These are phyloP conservation scores for Geosiphon pyriformis DNA, from an alignment of 192 early-diverging fungal species.

Conservation along the genomic window DNA sequence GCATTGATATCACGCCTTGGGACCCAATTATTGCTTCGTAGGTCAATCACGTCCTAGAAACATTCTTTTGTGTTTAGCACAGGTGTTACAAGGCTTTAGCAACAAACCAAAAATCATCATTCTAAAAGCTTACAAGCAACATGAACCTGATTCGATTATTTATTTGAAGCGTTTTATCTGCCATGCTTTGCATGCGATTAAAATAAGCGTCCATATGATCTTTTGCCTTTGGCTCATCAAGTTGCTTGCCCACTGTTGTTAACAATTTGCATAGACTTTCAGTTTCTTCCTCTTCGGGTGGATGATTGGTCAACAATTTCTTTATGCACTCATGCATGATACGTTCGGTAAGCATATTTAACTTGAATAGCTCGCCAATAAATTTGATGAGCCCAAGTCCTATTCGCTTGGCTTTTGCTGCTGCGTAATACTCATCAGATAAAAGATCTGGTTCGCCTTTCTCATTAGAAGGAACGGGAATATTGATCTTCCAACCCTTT, in stretches of 20 bases:
- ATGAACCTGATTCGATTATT: constrained; percentile 90
- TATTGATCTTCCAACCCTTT: constrained; percentile 77
- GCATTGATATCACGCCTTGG: constrained; percentile 56
- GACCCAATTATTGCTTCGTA: constrained; percentile 76
- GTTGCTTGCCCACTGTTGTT: constrained; percentile 76
- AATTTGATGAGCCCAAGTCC: constrained; percentile 90
- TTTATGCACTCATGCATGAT: constrained; percentile 93
- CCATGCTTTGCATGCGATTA: constrained; percentile 71
- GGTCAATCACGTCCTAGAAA: constrained; percentile 72
- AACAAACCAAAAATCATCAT: no score
- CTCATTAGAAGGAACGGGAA: constrained; percentile 53
- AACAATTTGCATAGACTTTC: constrained; percentile 92
- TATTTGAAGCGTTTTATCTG: constrained; percentile 59
- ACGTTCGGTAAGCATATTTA: constrained; percentile 83
- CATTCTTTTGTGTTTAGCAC: no score
- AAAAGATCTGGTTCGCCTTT: constrained; percentile 61
- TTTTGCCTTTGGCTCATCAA: constrained; percentile 65
- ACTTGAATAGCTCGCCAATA: constrained; percentile 94
- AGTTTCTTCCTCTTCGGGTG: constrained; percentile 87
- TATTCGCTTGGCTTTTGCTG: constrained; percentile 88
- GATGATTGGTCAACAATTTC: constrained; percentile 65
- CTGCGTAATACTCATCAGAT: constrained; percentile 77
- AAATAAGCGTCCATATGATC: constrained; percentile 82
- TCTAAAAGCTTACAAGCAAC: constrained; percentile 47
- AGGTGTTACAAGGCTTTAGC: no score